phyloP scores from a whole-genome alignment of 2,329 filamentous ascomycete genomes.

The Colletotrichum limetticola region DNA sequence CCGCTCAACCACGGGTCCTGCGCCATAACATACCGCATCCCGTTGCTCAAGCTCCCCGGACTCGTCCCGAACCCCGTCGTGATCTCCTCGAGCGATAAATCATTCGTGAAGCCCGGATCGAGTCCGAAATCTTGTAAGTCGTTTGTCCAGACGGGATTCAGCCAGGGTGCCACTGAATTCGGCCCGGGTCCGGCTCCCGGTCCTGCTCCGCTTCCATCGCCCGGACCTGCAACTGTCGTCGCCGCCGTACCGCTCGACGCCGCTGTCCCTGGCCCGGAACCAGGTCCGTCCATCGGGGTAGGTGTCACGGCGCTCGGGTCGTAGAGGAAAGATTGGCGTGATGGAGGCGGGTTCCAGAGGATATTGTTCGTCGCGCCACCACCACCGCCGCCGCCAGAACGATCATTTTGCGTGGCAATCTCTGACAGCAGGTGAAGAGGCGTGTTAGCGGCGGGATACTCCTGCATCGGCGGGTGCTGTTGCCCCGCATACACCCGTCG shows the following conservation, averaged over 20 bases:
- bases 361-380: conserved; percentile 22
- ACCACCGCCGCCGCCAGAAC: conserved; percentile 10
- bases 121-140: conserved; percentile 32
- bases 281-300: conserved; percentile 5
- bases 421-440: conserved; percentile 68
- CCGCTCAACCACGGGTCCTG: conserved; percentile 53
- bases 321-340: conserved; percentile 51
- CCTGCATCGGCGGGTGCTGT: conserved; percentile 35
- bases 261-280: conserved; percentile 3
- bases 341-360: conserved; percentile 38
- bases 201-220: neutral
- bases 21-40: conserved; percentile 47
- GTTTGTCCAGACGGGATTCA: conserved; percentile 5
- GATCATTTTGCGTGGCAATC: conserved; percentile 58
- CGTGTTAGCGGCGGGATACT: conserved; percentile 56
- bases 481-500: conserved; percentile 36
- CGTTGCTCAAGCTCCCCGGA: conserved; percentile 36
- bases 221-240: neutral
- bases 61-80: conserved; percentile 33
- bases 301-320: conserved; percentile 36
- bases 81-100: conserved; percentile 33
- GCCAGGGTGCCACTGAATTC: conserved; percentile 3
- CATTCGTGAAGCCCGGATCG: conserved; percentile 28
- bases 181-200: too few relatives aligned
- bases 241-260: conserved; percentile 12